phyloP scores from a whole-genome alignment of 352 stramenopile species.

The Pythium dissotocum region DNA sequence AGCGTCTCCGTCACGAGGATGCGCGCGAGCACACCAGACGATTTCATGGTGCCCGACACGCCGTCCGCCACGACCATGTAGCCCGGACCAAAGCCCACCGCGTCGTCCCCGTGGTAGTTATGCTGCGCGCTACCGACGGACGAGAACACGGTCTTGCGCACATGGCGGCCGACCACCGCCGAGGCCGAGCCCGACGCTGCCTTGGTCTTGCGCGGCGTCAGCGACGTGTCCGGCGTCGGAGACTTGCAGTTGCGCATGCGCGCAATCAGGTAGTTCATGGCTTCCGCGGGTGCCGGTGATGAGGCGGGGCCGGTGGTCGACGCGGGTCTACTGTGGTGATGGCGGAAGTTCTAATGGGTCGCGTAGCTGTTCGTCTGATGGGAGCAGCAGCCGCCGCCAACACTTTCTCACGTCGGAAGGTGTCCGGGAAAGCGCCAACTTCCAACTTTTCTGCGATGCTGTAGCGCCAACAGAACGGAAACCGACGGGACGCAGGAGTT shows the following conservation, averaged over 20 bases:
- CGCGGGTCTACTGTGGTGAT: not conserved
- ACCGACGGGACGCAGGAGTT: not conserved
- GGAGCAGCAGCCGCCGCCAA: not conserved
- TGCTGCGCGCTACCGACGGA: conserved; percentile 77
- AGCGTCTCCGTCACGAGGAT: conserved; percentile 82
- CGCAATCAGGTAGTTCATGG: conserved; percentile 57
- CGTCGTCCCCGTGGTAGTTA: conserved; percentile 86
- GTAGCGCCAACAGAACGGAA: not conserved
- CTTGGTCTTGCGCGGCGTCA: conserved; percentile 25
- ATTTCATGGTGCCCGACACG: conserved; percentile 85
- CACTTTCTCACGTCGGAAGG: not conserved
- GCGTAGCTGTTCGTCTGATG: not conserved
- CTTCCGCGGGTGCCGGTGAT: not conserved
- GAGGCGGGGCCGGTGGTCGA: not conserved
- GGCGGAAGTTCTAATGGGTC: not conserved
- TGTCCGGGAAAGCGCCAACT: not conserved
- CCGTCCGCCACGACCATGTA: conserved; percentile 89
- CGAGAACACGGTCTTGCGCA: conserved; percentile 52
- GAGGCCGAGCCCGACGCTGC: not conserved
- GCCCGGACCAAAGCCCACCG: conserved; percentile 76
- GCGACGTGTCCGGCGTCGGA: conserved; percentile 37
- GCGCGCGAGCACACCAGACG: conserved; percentile 74
- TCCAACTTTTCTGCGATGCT: conserved; percentile 3
- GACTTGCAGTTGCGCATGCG: conserved; percentile 76
- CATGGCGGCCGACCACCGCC: conserved; percentile 7